Conservation (phyloP, 768 basidiomycete species). For the Sutorius australiensis region DNA sequence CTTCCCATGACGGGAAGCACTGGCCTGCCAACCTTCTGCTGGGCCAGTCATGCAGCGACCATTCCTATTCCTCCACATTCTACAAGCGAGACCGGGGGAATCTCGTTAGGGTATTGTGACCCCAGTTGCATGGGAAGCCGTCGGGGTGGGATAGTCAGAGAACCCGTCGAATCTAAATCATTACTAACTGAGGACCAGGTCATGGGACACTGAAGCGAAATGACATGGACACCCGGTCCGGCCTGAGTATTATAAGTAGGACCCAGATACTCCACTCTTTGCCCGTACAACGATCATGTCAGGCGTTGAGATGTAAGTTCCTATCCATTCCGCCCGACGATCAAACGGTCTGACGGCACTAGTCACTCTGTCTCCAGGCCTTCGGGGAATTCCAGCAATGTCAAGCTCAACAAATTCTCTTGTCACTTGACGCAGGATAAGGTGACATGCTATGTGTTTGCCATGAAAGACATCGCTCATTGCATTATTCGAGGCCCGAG, state of each 20-base stretch:
- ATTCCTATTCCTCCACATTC: neutral
- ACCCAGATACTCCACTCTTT: neutral
- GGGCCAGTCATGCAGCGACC: neutral
- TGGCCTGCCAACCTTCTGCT: neutral
- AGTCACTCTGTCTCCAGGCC: slow-evolving; percentile 21
- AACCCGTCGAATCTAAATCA: slow-evolving; percentile 6
- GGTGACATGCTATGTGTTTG: slow-evolving; percentile 35
- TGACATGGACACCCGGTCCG: slow-evolving; percentile 5
- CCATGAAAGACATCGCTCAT: neutral
- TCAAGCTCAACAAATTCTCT: slow-evolving; percentile 71
- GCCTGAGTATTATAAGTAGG: slow-evolving; percentile 14
- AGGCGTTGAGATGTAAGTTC: slow-evolving; percentile 57
- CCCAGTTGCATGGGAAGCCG: slow-evolving; percentile 11
- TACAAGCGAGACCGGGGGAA: neutral
- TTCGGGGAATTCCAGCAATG: slow-evolving; percentile 31
- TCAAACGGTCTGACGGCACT: neutral
- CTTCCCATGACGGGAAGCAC: neutral
- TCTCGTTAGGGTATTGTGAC: neutral
- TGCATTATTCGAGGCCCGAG: slow-evolving; percentile 42
- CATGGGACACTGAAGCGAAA: slow-evolving; percentile 15
- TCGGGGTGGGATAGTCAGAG: slow-evolving; percentile 5
- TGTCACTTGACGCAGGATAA: slow-evolving; percentile 74
- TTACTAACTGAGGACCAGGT: slow-evolving; percentile 1
- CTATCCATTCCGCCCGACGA: neutral
- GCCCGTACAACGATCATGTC: slow-evolving; percentile 39